Percentiles rank a stretch among this genome's conserved stretches.
These are phyloP conservation scores for Macrophomina phaseolina DNA, from an alignment of 2,329 filamentous ascomycete species.

Conservation along the genomic window DNA sequence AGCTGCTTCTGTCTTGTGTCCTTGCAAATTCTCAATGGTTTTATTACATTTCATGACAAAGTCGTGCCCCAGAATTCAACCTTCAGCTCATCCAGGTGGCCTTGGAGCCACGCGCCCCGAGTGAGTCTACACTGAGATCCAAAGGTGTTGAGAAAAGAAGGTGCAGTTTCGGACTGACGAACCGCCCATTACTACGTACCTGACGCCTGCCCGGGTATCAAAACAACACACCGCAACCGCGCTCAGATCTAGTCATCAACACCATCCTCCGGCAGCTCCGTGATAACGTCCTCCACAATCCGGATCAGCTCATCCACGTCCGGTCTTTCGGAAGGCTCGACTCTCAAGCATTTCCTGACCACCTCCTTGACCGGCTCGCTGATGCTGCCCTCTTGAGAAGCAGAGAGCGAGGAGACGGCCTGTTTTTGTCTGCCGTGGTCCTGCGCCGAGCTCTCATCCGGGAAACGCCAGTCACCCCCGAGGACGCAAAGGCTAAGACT, in stretches of 20 bases:
- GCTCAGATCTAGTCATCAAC: slow-evolving; percentile 11
- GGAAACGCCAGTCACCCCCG: slow-evolving; percentile 95
- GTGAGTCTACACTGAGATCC: background rate
- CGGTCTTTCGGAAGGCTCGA: slow-evolving; percentile 87
- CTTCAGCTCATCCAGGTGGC: too few relatives aligned
- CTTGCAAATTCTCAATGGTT: too few relatives aligned
- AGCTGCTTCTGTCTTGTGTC: background rate
- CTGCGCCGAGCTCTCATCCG: slow-evolving; percentile 71
- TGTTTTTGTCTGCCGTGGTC: slow-evolving; percentile 60
- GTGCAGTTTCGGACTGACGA: background rate
- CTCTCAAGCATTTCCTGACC: slow-evolving; percentile 81
- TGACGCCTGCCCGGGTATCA: slow-evolving; percentile 29
- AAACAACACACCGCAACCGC: slow-evolving; percentile 4
- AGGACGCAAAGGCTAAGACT: slow-evolving; percentile 90
- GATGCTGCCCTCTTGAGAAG: slow-evolving; percentile 62
- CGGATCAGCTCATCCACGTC: slow-evolving; percentile 83
- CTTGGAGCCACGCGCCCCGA: background rate
- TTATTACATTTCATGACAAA: too few relatives aligned
- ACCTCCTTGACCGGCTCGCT: slow-evolving; percentile 85
- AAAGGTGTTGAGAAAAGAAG: background rate
- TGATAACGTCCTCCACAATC: slow-evolving; percentile 76
- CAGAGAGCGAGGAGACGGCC: slow-evolving; percentile 24
- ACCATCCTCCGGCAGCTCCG: slow-evolving; percentile 66
- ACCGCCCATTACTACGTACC: slow-evolving; percentile 14
- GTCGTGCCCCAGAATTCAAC: too few relatives aligned